phyloP scores from a whole-genome alignment of 108 stramenopile genomes.

The Hondaea fermentalgiana region DNA sequence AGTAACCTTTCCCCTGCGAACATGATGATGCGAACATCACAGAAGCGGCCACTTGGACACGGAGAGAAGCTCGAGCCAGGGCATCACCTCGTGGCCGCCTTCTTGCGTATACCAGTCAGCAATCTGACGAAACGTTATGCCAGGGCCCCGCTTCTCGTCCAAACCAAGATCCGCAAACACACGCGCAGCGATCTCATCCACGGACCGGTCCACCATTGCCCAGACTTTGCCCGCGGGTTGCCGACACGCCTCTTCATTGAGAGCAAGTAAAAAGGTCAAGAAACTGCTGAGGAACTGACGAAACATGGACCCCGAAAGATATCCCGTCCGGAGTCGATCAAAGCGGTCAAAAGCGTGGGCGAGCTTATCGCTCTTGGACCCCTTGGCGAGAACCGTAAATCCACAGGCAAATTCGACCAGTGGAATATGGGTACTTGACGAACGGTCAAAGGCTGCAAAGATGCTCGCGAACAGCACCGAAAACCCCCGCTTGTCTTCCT shows the following conservation, averaged over 20 bases:
- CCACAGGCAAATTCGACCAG: background rate
- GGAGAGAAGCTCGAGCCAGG: background rate
- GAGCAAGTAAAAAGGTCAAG: background rate
- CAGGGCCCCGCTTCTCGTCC: background rate
- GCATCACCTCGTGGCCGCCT: background rate
- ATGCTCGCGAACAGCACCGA: background rate
- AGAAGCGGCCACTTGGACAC: background rate
- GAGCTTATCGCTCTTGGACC: slow-evolving; percentile 3
- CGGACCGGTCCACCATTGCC: background rate
- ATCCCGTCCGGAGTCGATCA: background rate
- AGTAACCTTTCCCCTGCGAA: no score
- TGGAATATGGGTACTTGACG: background rate
- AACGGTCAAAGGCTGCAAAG: background rate
- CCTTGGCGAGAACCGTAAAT: background rate
- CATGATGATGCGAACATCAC: no score
- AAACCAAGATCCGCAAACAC: background rate
- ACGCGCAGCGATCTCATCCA: background rate
- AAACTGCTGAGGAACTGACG: background rate
- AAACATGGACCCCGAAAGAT: background rate
- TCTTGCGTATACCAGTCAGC: background rate
- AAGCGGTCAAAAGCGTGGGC: background rate
- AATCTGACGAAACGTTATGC: background rate
- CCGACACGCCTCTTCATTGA: background rate
- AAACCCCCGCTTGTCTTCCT: background rate
- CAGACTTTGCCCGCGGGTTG: background rate